A percentile compares a stretch with the other conserved stretches of the same genome.
These are phyloP conservation scores for Lecanicillium sp. DNA, from an alignment of 2,329 filamentous ascomycete genomes.

Conservation along the genomic window DNA sequence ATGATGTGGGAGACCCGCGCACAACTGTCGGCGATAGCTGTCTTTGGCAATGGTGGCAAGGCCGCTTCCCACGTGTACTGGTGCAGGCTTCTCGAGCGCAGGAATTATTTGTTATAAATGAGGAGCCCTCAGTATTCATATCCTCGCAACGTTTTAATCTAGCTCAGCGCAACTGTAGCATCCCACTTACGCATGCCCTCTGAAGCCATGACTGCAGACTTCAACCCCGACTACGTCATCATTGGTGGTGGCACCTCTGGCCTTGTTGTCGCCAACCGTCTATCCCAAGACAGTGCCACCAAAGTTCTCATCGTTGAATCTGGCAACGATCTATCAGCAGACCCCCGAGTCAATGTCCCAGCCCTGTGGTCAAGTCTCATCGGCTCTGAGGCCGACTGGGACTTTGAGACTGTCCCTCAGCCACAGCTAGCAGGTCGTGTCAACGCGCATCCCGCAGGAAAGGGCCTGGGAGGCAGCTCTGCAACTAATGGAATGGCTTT, in stretches of 20 bases:
- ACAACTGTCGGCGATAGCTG: too few species aligned
- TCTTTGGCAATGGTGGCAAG: too few species aligned
- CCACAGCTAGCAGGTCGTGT: slow-evolving; percentile 11
- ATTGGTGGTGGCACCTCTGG: slow-evolving; percentile 6
- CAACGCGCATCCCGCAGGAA: too few species aligned
- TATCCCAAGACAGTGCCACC: slow-evolving; percentile 11
- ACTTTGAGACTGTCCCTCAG: slow-evolving; percentile 5
- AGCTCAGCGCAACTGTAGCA: not conserved
- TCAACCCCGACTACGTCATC: slow-evolving; percentile 6
- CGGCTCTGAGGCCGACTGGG: slow-evolving; percentile 11
- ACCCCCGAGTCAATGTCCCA: slow-evolving; percentile 15
- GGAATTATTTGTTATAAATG: too few species aligned
- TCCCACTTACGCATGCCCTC: too few species aligned
- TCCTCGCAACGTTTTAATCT: too few species aligned
- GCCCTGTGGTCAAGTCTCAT: slow-evolving; percentile 14
- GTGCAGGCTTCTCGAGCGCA: too few species aligned
- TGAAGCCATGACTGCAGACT: not conserved
- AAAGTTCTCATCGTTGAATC: slow-evolving; percentile 17
- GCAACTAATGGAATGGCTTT: slow-evolving; percentile 17
- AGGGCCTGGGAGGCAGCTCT: slow-evolving; percentile 17
- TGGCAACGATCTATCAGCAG: slow-evolving; percentile 15
- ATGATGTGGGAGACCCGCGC: too few species aligned
- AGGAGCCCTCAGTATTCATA: too few species aligned
- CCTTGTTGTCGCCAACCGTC: slow-evolving; percentile 5
- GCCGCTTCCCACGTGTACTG: not conserved